A percentile compares a stretch with the other conserved stretches of the same genome.
phyloP scores from a whole-genome alignment of 192 early-diverging fungal genomes.

The Coemansia guatemalensis region DNA sequence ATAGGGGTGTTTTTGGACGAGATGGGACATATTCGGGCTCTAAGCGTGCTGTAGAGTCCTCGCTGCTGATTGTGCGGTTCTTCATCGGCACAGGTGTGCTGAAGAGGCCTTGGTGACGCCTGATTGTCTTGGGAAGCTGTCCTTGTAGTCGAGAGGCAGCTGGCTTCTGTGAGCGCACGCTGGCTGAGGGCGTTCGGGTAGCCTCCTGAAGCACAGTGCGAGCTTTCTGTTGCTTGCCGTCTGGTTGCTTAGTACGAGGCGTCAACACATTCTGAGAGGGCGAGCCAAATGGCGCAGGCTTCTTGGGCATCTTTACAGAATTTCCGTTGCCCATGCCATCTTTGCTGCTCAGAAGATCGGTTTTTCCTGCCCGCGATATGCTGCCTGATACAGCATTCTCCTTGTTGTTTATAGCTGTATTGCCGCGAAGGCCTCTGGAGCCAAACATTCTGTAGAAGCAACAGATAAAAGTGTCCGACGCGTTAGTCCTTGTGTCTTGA shows the following conservation, averaged over 20 bases:
- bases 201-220: conserved; percentile 30
- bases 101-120: conserved; percentile 34
- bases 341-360: conserved; percentile 22
- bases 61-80: neutral
- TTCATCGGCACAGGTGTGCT: neutral
- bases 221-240: conserved; percentile 13
- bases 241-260: conserved; percentile 18
- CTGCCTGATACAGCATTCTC: conserved; percentile 38
- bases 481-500: too few species aligned
- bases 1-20: neutral
- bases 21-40: conserved; percentile 47
- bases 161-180: conserved; percentile 2
- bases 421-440: conserved; percentile 20
- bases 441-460: conserved; percentile 27
- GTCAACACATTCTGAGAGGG: conserved; percentile 22
- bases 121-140: conserved; percentile 22
- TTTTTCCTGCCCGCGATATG: conserved; percentile 24
- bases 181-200: conserved; percentile 24
- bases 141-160: neutral
- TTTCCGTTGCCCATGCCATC: neutral
- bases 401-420: conserved; percentile 24
- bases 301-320: conserved; percentile 2
- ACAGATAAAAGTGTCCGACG: neutral
- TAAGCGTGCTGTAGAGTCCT: neutral
- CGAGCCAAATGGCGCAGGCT: conserved; percentile 19